These are phyloP conservation scores for Calocera viscosa DNA, from an alignment of 768 basidiomycete species.

Conservation along the genomic window DNA sequence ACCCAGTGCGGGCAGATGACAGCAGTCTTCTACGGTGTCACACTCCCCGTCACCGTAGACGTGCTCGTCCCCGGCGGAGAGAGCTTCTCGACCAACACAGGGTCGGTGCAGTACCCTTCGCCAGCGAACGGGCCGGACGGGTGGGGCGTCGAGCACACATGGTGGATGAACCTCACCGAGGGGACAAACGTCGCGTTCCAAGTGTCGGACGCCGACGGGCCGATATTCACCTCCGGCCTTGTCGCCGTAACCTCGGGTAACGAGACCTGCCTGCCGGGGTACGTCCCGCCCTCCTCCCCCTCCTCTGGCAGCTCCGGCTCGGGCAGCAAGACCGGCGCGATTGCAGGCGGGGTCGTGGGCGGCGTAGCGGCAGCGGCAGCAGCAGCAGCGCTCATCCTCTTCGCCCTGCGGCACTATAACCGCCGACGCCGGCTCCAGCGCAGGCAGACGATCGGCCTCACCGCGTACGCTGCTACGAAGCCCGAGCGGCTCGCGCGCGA, in stretches of 20 bases:
- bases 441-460: slow-evolving; percentile 1
- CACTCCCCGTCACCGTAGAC: not conserved
- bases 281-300: too few relatives aligned
- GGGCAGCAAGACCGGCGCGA: not conserved
- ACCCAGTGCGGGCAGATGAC: not conserved
- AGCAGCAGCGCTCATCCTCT: not conserved
- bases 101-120: not conserved
- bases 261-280: slow-evolving; percentile 4
- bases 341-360: not conserved
- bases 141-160: not conserved
- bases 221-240: not conserved
- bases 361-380: not conserved
- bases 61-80: not conserved
- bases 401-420: not conserved
- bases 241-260: not conserved
- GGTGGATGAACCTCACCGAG: not conserved
- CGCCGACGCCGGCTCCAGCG: not conserved
- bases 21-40: not conserved
- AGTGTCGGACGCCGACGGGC: not conserved
- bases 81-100: not conserved
- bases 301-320: too few relatives aligned
- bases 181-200: slow-evolving; percentile 3
- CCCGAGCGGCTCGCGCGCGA: not conserved
- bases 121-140: not conserved
- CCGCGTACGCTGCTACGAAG: not conserved